Base-by-base conservation (phyloP, 805 yeast genomes). In the Diddensiella santjacobensis region DNA sequence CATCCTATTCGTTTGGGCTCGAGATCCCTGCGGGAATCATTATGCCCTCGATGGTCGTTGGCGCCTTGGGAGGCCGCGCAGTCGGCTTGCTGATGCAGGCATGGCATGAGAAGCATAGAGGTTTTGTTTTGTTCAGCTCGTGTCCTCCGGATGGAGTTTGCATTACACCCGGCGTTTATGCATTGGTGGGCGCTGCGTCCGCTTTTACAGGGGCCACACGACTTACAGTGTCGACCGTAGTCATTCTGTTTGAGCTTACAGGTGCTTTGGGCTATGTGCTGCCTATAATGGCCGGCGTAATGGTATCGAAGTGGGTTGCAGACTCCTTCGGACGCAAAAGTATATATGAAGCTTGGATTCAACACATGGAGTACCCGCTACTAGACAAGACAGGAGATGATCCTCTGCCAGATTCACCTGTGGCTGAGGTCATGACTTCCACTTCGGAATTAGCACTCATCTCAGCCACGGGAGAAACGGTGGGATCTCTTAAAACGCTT, bases 41-140 rank as follows among this genome's bases (percentile, higher is more conserved):
- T 67, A 95, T 93, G 46, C 99, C 99, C 2, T 86, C 96, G 1
- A 87, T 93, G 95, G 90, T 96, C 0, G 85, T 89, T 1, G 99
- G 99, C 19, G 97, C 98, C 0, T 80, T 96, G 0, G 85, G 87
- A 66, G 99, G 99, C 4, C 74, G 97, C 45, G 84, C 90, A 0
- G 58, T 93, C 10, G 97, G 99, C 3, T 69, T 88, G 5, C 51
- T 84, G 3, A 81, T 87, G 50, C 85, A 86, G 54, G 61, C 69
- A 41, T 56, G 70, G 48, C 69, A 72, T 40, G 68, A 70, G 2
- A 54, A 68, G 0, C 60, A 66, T 40, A 71, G 74, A 1, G 62
- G 67, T 22, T 54, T 61, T 11, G 41, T 55, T 2, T 45, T 67
- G 26, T 72, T 73, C 45, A 22, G 57, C 11, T 60, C 64, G 6